These are phyloP conservation scores for Cystobasidium ongulense DNA, from an alignment of 768 basidiomycete genomes.

Conservation along the genomic window DNA sequence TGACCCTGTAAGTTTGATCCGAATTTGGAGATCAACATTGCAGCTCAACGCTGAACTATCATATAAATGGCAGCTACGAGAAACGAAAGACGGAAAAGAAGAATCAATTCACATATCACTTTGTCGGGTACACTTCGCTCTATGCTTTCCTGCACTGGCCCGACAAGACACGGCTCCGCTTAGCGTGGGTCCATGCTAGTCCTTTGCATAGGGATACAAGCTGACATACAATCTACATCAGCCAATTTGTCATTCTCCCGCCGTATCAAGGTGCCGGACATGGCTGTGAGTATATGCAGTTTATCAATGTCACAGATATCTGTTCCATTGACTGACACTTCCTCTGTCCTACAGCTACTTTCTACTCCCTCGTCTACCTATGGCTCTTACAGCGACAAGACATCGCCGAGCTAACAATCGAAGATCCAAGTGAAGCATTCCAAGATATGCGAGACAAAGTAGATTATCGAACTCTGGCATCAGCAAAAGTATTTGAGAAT, in stretches of 20 bases:
- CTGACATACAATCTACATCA: conserved; percentile 43
- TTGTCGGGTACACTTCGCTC: conserved; percentile 84
- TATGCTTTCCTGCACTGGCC: conserved; percentile 96
- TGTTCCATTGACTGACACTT: neutral
- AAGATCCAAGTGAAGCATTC: conserved; percentile 96
- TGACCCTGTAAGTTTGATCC: conserved; percentile 58
- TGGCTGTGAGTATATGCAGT: conserved; percentile 58
- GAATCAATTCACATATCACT: conserved; percentile 66
- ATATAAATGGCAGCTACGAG: conserved; percentile 59
- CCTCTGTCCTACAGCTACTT: conserved; percentile 55
- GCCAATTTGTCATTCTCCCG: conserved; percentile 87
- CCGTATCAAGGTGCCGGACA: conserved; percentile 84
- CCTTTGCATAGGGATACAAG: neutral
- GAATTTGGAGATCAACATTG: neutral
- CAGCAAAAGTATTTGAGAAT: conserved; percentile 54
- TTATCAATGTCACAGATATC: neutral
- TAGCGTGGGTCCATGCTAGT: conserved; percentile 55
- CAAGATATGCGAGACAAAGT: conserved; percentile 91
- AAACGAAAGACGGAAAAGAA: conserved; percentile 59
- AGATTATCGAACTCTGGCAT: conserved; percentile 71
- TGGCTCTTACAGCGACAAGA: conserved; percentile 59
- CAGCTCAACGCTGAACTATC: neutral
- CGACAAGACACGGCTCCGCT: conserved; percentile 72
- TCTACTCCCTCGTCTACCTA: conserved; percentile 78
- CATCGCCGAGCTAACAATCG: conserved; percentile 83